Base-by-base conservation (phyloP, 768 basidiomycete genomes). In the Lepiota subincarnata region DNA sequence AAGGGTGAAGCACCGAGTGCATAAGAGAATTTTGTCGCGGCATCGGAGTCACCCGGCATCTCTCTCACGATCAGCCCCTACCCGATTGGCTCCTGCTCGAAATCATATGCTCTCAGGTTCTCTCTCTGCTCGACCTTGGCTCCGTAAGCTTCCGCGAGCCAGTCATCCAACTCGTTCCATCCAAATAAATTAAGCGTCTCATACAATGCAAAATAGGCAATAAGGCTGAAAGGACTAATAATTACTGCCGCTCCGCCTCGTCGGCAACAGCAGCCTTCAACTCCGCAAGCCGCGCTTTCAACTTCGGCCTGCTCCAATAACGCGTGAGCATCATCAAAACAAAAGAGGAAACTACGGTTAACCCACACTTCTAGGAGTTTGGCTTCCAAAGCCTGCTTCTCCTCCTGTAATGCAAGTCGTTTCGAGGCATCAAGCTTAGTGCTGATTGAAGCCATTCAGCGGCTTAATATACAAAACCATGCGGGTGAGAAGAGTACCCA, bases 341-440 rank as follows among this genome's bases (percentile, higher is more conserved):
- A 34, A 6, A 36, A 31, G 36, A 31, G 38, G 7, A 24, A 40
- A 40, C 14, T 24, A 35, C 13, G 18, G 11, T 31, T 5, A 49
- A 78, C 89, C 77, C 66, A 92, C 81, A 98, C 87, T 68, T 94
- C 92, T 31, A 88, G 74, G 55, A 98, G 69, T 68, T 89, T 95
- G 26, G 84, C 76, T 65, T 97, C 93, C 43, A 98, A 66, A 24
- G 75, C 77, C 67, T 96, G 91, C 70, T 95, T 97, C 78, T 99
- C 96, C 66, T 95, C 92, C 69, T 97, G 93, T 40, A 98, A 72
- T 0, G 87, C 91, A 46, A 97, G 74, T 8, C 96, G 82, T 68
- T 86, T 88, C 70, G 95, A 90, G 14, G 92, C 88, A 63, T 98
- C 89, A 34, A 98, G 74, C 63, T 88, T 84, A 19, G 92, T 92